phyloP scores from a whole-genome alignment of 306 rosid species.

The Acmispon strigosus region DNA sequence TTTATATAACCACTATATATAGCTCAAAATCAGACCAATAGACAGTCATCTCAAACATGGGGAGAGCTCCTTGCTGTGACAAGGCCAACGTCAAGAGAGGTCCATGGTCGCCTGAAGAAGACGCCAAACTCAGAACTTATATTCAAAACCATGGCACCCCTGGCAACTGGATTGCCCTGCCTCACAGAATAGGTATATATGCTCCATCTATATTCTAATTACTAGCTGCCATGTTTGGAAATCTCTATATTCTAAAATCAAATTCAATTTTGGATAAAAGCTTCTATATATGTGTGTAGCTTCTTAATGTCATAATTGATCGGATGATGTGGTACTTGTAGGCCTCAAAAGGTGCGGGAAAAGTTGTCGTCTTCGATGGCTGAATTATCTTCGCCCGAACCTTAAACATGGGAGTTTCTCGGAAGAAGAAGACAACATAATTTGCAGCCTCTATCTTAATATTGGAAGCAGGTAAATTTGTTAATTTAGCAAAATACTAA shows the following conservation, averaged over 20 bases:
- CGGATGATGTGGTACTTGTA: slow-evolving; percentile 9
- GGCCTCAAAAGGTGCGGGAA: slow-evolving; percentile 70
- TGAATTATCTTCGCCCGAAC: slow-evolving; percentile 60
- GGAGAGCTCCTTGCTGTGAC: slow-evolving; percentile 97
- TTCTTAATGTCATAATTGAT: too few relatives aligned
- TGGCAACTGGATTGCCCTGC: slow-evolving; percentile 62
- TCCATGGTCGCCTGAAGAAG: slow-evolving; percentile 30
- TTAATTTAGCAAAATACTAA: not conserved
- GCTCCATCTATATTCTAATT: too few relatives aligned
- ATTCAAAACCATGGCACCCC: not conserved
- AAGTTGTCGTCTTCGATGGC: slow-evolving; percentile 28
- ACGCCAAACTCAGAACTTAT: slow-evolving; percentile 22
- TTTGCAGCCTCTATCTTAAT: slow-evolving; percentile 70
- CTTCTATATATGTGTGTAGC: too few relatives aligned
- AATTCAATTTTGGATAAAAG: too few relatives aligned
- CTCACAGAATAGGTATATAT: slow-evolving; percentile 72
- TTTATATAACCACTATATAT: slow-evolving; percentile 5
- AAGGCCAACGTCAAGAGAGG: slow-evolving; percentile 49
- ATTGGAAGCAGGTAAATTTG: slow-evolving; percentile 83
- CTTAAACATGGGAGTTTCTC: slow-evolving; percentile 78
- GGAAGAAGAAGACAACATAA: slow-evolving; percentile 84
- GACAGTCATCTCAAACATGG: slow-evolving; percentile 33
- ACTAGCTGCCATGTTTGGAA: too few relatives aligned
- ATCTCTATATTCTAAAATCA: too few relatives aligned
- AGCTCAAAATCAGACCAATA: too few relatives aligned